Base-by-base conservation (phyloP, 257 asterid genomes). In the Solanum arcanum region DNA sequence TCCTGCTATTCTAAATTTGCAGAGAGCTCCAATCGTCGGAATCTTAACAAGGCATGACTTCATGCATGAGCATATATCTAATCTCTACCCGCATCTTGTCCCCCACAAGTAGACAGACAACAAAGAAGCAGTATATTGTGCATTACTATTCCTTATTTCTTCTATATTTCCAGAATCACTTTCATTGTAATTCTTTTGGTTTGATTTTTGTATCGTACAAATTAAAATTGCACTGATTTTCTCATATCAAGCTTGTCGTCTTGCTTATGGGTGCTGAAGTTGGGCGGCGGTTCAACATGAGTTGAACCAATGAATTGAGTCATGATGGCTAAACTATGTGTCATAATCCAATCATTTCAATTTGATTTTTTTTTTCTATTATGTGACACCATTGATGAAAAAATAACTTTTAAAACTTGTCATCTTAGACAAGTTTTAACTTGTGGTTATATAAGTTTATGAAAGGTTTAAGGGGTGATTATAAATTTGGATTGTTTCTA, bases 21-120 rank as follows among this genome's bases (percentile, higher is more conserved):
- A 95, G 98, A 70, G 98, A 89, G 92, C 93, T 59, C 98, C 98
- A 0, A 88, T 95, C 3, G 95, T 89, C 20, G 98, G 98, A 69
- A 95, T 95, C 88, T 90, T 95, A 91, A 95, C 98, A 1, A 91
- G 98, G 88, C 98, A 95, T 27, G 98, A 95, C 88, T 94, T 95
- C 52, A 94, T 94, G 95, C 94, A 93, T 9, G 98, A 95, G 89
- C 98, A 95, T 88, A 93, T 95, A 69, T 86, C 92, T 92, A 94
- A 93, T 83, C 96, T 95, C 75, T 91, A 95, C 87, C 98, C 98
- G 47, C 82, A 70, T 77, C 47, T 86, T 64, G 83, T 47, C 49
- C 83, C 74, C 47, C 88, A 73, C 59, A 52, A 75, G 59, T 42
- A 70, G 29, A 33, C 37, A 18, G 83, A 44, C 29, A 42, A 25